Percentiles rank a stretch among this genome's conserved stretches.
These are phyloP conservation scores for Berberis thunbergii DNA, from an alignment of 164 flowering plant species.

Conservation along the genomic window DNA sequence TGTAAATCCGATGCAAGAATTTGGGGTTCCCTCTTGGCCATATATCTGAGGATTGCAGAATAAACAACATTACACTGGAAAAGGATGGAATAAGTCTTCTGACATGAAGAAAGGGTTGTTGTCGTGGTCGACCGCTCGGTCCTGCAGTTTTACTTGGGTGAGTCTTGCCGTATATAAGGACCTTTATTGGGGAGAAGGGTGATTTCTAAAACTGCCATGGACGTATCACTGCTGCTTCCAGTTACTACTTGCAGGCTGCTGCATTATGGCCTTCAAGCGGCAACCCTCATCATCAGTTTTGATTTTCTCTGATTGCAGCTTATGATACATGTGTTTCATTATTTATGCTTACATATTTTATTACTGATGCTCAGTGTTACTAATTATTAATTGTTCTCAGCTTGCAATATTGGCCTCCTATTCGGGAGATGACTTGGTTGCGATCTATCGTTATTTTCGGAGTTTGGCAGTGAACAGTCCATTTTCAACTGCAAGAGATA, in stretches of 20 bases:
- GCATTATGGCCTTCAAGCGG: constrained; percentile 61
- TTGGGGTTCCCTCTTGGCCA: constrained; percentile 84
- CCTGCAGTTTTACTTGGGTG: no score
- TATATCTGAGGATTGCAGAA: constrained; percentile 66
- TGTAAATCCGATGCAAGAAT: constrained; percentile 81
- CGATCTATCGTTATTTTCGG: constrained; percentile 83
- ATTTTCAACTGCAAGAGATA: constrained; percentile 87
- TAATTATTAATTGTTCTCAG: constrained; percentile 23
- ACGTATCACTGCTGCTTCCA: constrained; percentile 87
- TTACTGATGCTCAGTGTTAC: not conserved
- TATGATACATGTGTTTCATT: not conserved
- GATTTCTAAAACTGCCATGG: constrained; percentile 62
- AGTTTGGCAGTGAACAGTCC: constrained; percentile 84
- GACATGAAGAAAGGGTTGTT: constrained; percentile 71
- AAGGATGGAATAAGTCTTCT: constrained; percentile 56
- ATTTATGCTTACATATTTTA: not conserved
- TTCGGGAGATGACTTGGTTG: constrained; percentile 72
- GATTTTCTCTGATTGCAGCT: not conserved
- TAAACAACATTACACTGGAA: constrained; percentile 29
- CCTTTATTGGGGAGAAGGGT: constrained; percentile 82
- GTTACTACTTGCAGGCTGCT: constrained; percentile 89
- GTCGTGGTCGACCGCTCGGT: no score
- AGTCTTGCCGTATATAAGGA: constrained; percentile 95
- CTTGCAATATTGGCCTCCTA: constrained; percentile 93
- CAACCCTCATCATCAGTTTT: constrained; percentile 93